A percentile compares a stretch with the other conserved stretches of the same genome.
Conservation (phyloP, 352 stramenopile genomes). For the Thraustochytrium striatum region DNA sequence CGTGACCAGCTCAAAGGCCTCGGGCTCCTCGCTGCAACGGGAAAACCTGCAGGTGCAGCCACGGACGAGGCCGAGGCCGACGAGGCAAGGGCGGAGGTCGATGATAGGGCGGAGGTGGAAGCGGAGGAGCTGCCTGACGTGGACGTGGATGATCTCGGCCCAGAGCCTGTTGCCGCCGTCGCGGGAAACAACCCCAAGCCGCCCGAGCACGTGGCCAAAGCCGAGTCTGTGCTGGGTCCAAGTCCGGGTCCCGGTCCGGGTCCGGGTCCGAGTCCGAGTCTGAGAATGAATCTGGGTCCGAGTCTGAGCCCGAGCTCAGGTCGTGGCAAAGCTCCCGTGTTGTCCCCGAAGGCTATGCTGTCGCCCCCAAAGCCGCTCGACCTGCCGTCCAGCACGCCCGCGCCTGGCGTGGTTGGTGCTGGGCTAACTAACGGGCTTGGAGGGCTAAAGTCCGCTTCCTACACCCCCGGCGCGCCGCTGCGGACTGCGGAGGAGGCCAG, state of each 20-base stretch:
- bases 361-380: background rate
- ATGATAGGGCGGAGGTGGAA: background rate
- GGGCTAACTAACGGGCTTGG: background rate
- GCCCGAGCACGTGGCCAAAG: too few relatives aligned
- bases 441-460: background rate
- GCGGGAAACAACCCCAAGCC: too few relatives aligned
- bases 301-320: background rate
- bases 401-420: background rate
- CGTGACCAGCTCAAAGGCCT: conserved; percentile 26
- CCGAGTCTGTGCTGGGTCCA: too few relatives aligned
- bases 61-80: background rate
- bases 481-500: conserved; percentile 22
- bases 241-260: too few relatives aligned
- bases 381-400: background rate
- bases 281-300: too few relatives aligned
- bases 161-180: background rate
- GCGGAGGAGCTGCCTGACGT: background rate
- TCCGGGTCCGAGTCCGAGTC: too few relatives aligned
- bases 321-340: background rate
- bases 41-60: background rate
- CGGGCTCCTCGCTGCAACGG: conserved; percentile 5
- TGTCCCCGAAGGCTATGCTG: background rate
- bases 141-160: background rate
- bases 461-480: background rate
- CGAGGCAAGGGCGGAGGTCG: background rate